Conservation (phyloP, 495 filamentous ascomycete genomes). For the Jackrogersella multiformis region DNA sequence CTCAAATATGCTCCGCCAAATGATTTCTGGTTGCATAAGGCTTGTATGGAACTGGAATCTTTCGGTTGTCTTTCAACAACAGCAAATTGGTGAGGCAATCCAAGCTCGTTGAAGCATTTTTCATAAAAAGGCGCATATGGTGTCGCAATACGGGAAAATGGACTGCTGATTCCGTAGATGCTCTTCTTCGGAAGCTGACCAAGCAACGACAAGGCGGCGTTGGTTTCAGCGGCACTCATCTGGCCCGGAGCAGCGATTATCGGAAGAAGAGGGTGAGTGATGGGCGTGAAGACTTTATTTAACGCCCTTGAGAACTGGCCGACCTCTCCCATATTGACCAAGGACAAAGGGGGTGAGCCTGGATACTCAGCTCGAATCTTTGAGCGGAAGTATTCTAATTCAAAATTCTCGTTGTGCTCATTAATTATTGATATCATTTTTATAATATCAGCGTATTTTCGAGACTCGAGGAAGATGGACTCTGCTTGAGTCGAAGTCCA, state of each 20-base stretch:
- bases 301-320: constrained; percentile 82
- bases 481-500: constrained; percentile 78
- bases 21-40: constrained; percentile 70
- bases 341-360: constrained; percentile 74
- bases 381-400: constrained; percentile 86
- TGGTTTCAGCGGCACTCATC: constrained; percentile 83
- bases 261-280: constrained; percentile 83
- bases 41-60: constrained; percentile 65
- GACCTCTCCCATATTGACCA: constrained; percentile 85
- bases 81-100: constrained; percentile 80
- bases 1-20: constrained; percentile 85
- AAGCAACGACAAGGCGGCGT: constrained; percentile 77
- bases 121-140: constrained; percentile 85
- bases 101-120: constrained; percentile 87
- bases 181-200: constrained; percentile 81
- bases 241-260: constrained; percentile 87
- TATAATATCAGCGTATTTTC: constrained; percentile 80
- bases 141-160: constrained; percentile 64
- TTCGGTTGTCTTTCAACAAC: constrained; percentile 75
- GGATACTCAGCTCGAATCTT: constrained; percentile 72
- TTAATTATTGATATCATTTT: constrained; percentile 88
- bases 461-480: constrained; percentile 71
- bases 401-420: constrained; percentile 82
- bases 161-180: constrained; percentile 80
- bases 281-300: constrained; percentile 85